Base-by-base conservation (phyloP, 768 basidiomycete genomes). In the Tricholoma furcatifolium region DNA sequence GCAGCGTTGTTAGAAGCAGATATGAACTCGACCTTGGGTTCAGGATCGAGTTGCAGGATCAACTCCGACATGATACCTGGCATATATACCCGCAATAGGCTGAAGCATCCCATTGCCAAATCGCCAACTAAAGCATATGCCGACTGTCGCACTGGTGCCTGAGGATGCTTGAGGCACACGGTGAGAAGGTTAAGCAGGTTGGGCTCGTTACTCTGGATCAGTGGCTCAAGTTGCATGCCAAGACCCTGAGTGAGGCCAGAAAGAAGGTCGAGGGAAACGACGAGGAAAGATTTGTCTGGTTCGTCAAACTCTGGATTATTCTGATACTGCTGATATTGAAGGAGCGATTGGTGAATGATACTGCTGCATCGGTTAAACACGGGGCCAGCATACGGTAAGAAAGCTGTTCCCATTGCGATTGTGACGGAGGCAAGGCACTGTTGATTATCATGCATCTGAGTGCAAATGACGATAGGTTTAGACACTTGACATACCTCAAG, bases 1-100 rank as follows among this genome's bases (percentile, higher is more conserved):
- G 96, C 96, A 9, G 97, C 97, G 65, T 99, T 99, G 71, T 99
- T 99, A 68, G 93, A 95, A 5, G 96, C 97, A 60, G 93, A 95
- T 57, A 98, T 85, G 64, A 94, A 93, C 68, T 98, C 95, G 30
- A 88, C 79, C 62, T 92, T 91, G 1, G 96, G 97, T 64, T 96
- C 91, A 4, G 91, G 89, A 56, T 94, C 90, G 47, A 99, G 88
- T 63, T 98, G 95, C 36, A 80, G 72, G 56, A 91, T 89, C 50
- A 99, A 79, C 65, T 94, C 90, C 14, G 83, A 78, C 90, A 98
- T 94, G 67, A 99, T 88, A 24, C 83, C 83, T 1, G 91, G 81
- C 74, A 98, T 87, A 56, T 87, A 84, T 1, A 93, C 91, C 38
- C 91, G 84, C 60, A 99, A 77, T 18, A 97, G 72, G 8, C 76